Base-by-base conservation (phyloP, 768 basidiomycete species). In the Leucogyrophana mollusca region DNA sequence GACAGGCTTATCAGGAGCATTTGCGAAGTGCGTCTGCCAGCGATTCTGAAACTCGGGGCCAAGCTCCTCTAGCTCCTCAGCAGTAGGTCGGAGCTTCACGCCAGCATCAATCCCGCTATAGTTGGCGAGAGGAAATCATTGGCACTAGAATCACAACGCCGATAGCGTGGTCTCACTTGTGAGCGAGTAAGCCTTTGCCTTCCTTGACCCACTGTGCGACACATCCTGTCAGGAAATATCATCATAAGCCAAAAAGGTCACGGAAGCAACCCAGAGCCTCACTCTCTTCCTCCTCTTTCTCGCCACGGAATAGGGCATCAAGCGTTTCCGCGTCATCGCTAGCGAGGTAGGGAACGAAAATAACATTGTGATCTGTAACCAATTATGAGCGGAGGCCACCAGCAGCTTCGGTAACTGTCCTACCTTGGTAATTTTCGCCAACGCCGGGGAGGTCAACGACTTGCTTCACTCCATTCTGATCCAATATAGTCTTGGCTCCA, bases 361-460 rank as follows among this genome's bases (percentile, higher is more conserved):
- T 9, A 14, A 57, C 55, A 8, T 59, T 49, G 44, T 69, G 67
- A 67, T 73, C 49, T 70, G 6, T n/a, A n/a, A n/a, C n/a, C n/a
- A n/a, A n/a, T n/a, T n/a, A n/a, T n/a, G n/a, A n/a, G n/a, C n/a
- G n/a, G n/a, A n/a, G n/a, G n/a, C n/a, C n/a, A n/a, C n/a, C n/a
- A n/a, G n/a, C n/a, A n/a, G n/a, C n/a, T n/a, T n/a, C n/a, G n/a
- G n/a, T n/a, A n/a, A n/a, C n/a, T n/a, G n/a, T 27, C 10, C 18
- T 42, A 77, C 80, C 81, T 52, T 74, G 71, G 43, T 78, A 80
- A 51, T 88, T 78, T 57, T 85, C 83, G 9, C 90, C 89, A 0
- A 94, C 89, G 6, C 84, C 86, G 4, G 87, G 87, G 6, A 90
- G 75, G 43, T 89, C 81, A 9, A 86, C 73, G 9, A 79, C 35